Percentiles rank a stretch among this genome's conserved stretches.
These are phyloP conservation scores for Aspergillus eucalypticola DNA, from an alignment of 2,329 filamentous ascomycete species.

Conservation along the genomic window DNA sequence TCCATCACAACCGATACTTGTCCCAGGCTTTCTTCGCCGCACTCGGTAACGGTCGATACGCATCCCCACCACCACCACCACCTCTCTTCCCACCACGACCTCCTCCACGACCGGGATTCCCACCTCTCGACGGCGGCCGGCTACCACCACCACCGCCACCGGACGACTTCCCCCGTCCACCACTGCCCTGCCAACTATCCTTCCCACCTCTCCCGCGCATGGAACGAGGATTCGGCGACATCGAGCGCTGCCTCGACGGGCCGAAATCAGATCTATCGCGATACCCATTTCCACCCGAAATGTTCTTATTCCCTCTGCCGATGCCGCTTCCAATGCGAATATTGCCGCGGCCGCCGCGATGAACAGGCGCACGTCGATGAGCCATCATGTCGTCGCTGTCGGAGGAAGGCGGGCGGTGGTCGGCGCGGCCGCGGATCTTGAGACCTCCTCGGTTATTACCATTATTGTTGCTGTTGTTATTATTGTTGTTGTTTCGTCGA, in stretches of 20 bases:
- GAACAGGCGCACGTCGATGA: conserved; percentile 30
- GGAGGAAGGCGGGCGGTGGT: conserved; percentile 29
- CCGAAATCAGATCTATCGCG: too few relatives aligned
- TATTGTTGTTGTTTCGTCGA: background rate
- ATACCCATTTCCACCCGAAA: too few relatives aligned
- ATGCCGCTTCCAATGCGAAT: conserved; percentile 39
- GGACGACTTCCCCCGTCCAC: conserved; percentile 5
- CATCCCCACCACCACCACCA: conserved; percentile 21
- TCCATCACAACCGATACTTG: conserved; percentile 28
- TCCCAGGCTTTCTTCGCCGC: conserved; percentile 37
- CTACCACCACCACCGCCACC: background rate
- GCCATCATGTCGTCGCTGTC: conserved; percentile 40
- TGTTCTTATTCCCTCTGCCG: conserved; percentile 30
- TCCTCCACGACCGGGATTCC: conserved; percentile 19
- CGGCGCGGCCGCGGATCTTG: conserved; percentile 41
- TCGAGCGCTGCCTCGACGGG: conserved; percentile 27
- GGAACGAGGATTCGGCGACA: conserved; percentile 31
- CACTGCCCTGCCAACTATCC: conserved; percentile 22
- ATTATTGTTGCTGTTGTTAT: too few relatives aligned
- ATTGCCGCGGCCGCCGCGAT: conserved; percentile 30
- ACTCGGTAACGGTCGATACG: conserved; percentile 37
- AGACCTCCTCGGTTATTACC: conserved; percentile 22
- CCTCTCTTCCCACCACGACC: conserved; percentile 23
- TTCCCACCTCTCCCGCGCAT: conserved; percentile 21
- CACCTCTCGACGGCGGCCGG: background rate